Conservation (phyloP, 2,329 filamentous ascomycete species). For the Paecilomyces dactylethromorphus region DNA sequence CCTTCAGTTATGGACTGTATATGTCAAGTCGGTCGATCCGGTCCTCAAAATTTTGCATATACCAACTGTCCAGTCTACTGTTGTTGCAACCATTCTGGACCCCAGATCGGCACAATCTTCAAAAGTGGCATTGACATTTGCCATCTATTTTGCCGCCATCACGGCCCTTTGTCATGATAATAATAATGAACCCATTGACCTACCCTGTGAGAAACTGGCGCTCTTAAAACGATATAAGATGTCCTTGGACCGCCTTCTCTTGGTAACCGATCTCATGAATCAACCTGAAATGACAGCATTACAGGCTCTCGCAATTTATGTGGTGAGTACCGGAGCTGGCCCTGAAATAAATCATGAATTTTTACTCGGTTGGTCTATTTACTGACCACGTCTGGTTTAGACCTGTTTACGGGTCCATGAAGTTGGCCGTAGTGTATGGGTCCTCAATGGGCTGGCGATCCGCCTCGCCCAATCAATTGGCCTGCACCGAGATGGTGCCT, state of each 20-base stretch:
- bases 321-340: conserved; percentile 14
- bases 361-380: conserved; percentile 10
- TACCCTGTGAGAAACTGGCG: conserved; percentile 1
- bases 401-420: conserved; percentile 48
- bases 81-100: conserved; percentile 14
- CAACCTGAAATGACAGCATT: conserved; percentile 8
- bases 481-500: conserved; percentile 53
- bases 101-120: conserved; percentile 22
- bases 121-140: conserved; percentile 44
- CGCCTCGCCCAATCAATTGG: conserved; percentile 55
- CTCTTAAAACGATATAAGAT: conserved; percentile 6
- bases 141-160: conserved; percentile 51
- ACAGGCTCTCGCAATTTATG: conserved; percentile 14
- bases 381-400: conserved; percentile 48
- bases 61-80: conserved; percentile 10
- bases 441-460: conserved; percentile 52
- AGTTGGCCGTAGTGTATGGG: conserved; percentile 42
- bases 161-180: conserved; percentile 30
- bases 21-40: conserved; percentile 13
- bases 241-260: conserved; percentile 7
- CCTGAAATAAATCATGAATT: too few species aligned
- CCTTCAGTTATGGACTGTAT: conserved; percentile 11
- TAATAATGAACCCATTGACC: conserved; percentile 16
- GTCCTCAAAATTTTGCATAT: conserved; percentile 15
- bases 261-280: conserved; percentile 9